Evolutionary conservation across 2,329 filamentous ascomycete genomes (phyloP).

Genomic region (Diaporthe caulivora): DNA sequence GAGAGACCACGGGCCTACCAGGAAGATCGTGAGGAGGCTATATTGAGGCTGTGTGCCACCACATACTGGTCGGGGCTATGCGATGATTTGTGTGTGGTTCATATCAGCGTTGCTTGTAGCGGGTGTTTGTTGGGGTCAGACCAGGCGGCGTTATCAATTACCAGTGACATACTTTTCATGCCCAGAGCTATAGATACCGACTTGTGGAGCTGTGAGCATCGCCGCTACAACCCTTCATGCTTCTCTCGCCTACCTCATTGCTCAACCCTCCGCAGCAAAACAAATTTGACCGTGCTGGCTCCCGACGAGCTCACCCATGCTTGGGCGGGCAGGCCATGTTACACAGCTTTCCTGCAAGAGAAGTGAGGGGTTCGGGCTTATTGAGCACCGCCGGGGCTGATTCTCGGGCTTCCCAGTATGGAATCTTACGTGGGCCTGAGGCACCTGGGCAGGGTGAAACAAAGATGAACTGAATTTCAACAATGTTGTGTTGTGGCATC

Average conservation of each 20-base stretch:
- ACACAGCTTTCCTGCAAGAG: background rate
- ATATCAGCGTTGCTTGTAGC: background rate
- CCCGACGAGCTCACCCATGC: no score
- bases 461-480: no score
- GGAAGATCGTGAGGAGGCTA: conserved; percentile 33
- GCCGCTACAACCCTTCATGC: no score
- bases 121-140: background rate
- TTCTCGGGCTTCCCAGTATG: background rate
- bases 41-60: background rate
- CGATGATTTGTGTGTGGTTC: background rate
- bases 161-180: background rate
- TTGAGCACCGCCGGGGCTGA: background rate
- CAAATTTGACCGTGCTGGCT: no score
- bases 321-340: background rate
- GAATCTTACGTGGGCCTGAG: no score
- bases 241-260: no score
- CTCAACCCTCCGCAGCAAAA: no score
- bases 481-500: no score
- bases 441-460: no score
- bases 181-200: background rate
- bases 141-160: background rate
- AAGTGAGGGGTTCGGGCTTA: background rate
- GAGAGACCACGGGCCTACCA: conserved; percentile 31
- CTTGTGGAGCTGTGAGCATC: no score
- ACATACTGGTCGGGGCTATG: background rate